Evolutionary conservation across 768 basidiomycete species (phyloP), one percentile per base, ranked within the genome.

Genomic region (Cystoderma amianthinum): DNA sequence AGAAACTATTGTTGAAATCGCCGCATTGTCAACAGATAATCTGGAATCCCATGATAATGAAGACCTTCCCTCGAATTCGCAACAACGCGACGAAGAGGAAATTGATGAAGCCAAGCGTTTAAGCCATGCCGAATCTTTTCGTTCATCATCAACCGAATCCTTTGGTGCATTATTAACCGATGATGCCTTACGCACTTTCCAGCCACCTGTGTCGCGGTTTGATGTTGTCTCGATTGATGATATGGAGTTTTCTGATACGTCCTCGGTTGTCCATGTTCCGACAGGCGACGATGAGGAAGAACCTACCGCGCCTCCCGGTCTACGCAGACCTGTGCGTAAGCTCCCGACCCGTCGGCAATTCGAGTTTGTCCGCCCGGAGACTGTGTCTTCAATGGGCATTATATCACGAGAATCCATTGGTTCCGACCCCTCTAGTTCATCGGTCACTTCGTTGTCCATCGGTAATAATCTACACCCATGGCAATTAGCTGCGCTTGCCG

Each of bases 171-270:
- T 66, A 11, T 54, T 76, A 4, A 58, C 58, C 1, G 47, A 54
- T 3, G 53, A 57, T 43, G 57, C 42, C 20, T 49, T 47, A n/a
- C 67, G 62, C n/a, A 58, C 59, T 3, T 71, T 71, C 54, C 60
- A 57, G 21, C 55, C 51, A 22, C 64, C 72, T 1, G 74, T 68
- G 20, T 85, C 72, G 77, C 69, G 65, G 45, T 77, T 85, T 37
- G 83, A 88, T 44, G 72, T 87, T 35, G 82, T 82, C 16, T 83
- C 85, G 4, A 77, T 88, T 36, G 85, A 89, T 52, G 87, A 88
- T 30, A 61, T 86, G 32, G 85, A 89, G 43, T 61, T 88, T n/a
- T 88, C 86, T 1, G 86, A 88, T 54, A 72, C 76, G 1, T 85
- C 82, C 11, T 85, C 84, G 1, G 25, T 28, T 7, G n/a, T 7